Base-by-base conservation (phyloP, 106 monocot species). In the Chionographis japonica region DNA sequence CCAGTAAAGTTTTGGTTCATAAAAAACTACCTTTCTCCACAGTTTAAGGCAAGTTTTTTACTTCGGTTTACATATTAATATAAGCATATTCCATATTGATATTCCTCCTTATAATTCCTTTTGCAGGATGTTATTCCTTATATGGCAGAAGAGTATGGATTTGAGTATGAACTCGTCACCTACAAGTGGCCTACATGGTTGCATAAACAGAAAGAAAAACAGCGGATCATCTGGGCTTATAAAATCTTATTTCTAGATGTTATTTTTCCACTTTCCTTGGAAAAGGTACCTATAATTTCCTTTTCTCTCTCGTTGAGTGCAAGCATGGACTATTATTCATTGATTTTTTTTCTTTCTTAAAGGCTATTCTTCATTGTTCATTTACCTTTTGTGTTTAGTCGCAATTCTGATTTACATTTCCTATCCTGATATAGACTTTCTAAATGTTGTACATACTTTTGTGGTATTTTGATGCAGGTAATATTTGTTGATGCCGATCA, bases 401-500 rank as follows among this genome's bases (percentile, higher is more conserved):
- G 10, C 42, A 12, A 39, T 14, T 12, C 36, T 63, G 13, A 38
- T 12, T 61, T 37, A 11, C 39, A 10, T n/a, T 38, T 61, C 2
- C 11, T 61, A 12, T 39, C n/a, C 61, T 61, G 12, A 9, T 38
- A 38, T 11, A 8, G 42, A 37, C 8, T 51, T 19, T 59, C 43
- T 38, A 8, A 18, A 54, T 40, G 15, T 63, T 55, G 11, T 53
- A 11, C 36, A 12, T 56, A 41, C 36, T 71, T 2, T 36, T 42
- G 54, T 42, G 14, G n/a, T 54, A 39, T 58, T 40, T 62, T n/a
- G 61, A 35, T 84, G 72, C 71, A 98, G 97, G 97, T 98, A 61
- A 98, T 98, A 74, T 98, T 98, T 80, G 97, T 98, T 66, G 97
- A 98, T 68, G 97, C 97, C 46, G 97, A 98, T 85, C 97, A 98